phyloP scores from a whole-genome alignment of 1,284 basidiomycete species.

The Apiotrichum gamsii region DNA sequence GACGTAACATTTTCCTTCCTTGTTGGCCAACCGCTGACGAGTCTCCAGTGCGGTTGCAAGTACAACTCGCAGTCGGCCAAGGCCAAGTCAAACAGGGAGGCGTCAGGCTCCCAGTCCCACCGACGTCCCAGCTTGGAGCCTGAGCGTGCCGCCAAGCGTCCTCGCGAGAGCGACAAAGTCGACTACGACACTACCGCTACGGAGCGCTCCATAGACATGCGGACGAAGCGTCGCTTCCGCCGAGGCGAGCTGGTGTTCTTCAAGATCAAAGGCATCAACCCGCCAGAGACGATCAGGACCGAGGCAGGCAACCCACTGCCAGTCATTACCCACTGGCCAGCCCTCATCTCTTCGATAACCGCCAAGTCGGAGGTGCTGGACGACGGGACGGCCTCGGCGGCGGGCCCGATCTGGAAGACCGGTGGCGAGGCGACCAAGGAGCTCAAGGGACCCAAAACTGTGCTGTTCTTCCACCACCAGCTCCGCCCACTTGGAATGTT shows the following conservation, averaged over 20 bases:
- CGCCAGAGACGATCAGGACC: too few species aligned
- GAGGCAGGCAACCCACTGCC: conserved; percentile 9
- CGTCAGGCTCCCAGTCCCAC: not conserved
- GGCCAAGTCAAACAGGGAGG: conserved; percentile 3
- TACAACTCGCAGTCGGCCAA: conserved; percentile 18
- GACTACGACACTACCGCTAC: conserved; percentile 4
- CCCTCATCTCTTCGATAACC: conserved; percentile 19
- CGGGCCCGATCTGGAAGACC: conserved; percentile 14
- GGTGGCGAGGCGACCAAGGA: conserved; percentile 12
- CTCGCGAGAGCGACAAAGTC: not conserved
- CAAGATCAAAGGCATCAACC: conserved; percentile 22
- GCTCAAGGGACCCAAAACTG: not conserved
- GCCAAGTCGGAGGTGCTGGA: not conserved
- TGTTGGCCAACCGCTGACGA: conserved; percentile 1
- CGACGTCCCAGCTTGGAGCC: not conserved
- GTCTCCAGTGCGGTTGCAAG: conserved; percentile 34
- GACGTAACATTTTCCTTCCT: not conserved
- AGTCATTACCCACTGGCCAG: conserved; percentile 41
- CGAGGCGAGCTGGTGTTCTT: conserved; percentile 41
- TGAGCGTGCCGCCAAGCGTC: not conserved
- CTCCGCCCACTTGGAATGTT: conserved; percentile 40
- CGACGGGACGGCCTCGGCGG: conserved; percentile 14
- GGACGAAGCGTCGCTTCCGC: conserved; percentile 12
- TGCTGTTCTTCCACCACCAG: conserved; percentile 11
- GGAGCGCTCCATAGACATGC: conserved; percentile 17